Base-by-base conservation (phyloP, 768 basidiomycete genomes). In the Auriscalpium orientale region DNA sequence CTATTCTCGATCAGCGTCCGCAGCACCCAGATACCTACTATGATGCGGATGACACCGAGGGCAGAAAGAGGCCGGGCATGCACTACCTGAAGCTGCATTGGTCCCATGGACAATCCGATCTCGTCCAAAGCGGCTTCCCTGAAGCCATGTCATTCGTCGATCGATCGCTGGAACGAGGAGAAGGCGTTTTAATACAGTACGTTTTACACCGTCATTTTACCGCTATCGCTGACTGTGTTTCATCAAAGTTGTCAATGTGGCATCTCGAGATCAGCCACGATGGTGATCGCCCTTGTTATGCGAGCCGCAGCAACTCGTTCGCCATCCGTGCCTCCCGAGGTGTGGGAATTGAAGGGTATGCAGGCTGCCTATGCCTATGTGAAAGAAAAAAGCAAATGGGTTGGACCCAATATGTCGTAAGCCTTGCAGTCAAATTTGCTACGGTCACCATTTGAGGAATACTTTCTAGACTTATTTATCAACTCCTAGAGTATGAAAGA, bases 321-420 rank as follows among this genome's bases (percentile, higher is more conserved):
- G 12, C 74, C 85, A 13, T 74, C 74, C 44, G 88, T 89, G 21
- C 83, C 87, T 13, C 77, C 86, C 43, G 83, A 89, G 59, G 81
- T 91, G 7, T 87, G 85, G 84, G 79, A 81, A 9, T 75, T 92
- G 58, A 84, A 84, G 60, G 90, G 91, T 51, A 92, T 92, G 90
- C 90, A 95, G 66, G 87, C 82, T 40, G 89, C 93, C 28, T 95
- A 95, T 70, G 72, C 85, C 48, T 95, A 82, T 72, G 92, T 95
- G 45, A 94, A 95, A 71, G 80, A 85, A 66, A 93, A 90, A 74
- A 91, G 88, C 68, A 84, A 81, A 70, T 87, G 85, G 75, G 81
- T 91, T 56, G 89, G 93, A 18, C 93, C 93, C 53, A 95, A 95
- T 71, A 95, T 95, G 85, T 92, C 90, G 89, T 92, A 74, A 71